Conservation (phyloP, 2,329 filamentous ascomycete species). For the Nigrospora sphaerica region DNA sequence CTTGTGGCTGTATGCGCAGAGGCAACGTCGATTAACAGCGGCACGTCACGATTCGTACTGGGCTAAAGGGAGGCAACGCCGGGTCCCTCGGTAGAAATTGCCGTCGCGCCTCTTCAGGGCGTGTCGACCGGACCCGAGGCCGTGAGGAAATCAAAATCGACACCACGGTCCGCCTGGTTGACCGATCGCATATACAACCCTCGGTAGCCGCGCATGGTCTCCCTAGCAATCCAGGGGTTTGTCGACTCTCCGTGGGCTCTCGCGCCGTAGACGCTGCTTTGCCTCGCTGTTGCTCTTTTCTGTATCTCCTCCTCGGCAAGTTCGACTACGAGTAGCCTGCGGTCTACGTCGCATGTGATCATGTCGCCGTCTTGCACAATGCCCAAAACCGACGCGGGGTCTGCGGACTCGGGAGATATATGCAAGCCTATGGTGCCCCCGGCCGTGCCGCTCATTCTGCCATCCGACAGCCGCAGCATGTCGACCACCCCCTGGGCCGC, state of each 20-base stretch:
- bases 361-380: constrained; percentile 69
- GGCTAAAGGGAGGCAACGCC: no score
- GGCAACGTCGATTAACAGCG: no score
- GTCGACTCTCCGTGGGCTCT: constrained; percentile 10
- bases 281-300: constrained; percentile 54
- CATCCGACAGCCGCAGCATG: constrained; percentile 80
- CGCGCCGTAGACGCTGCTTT: constrained; percentile 22
- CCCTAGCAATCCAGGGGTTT: constrained; percentile 26
- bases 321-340: constrained; percentile 50
- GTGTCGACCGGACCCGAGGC: constrained; percentile 24
- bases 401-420: constrained; percentile 75
- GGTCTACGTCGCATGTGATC: constrained; percentile 70
- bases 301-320: constrained; percentile 65
- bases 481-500: constrained; percentile 70
- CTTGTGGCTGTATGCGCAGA: no score
- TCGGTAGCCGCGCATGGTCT: constrained; percentile 45
- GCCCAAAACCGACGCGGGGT: constrained; percentile 69
- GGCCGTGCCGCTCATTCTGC: constrained; percentile 76
- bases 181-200: constrained; percentile 53
- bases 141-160: constrained; percentile 56
- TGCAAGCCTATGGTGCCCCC: constrained; percentile 90
- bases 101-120: no score
- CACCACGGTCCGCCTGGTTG: constrained; percentile 52
- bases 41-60: no score
- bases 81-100: no score